phyloP scores from a whole-genome alignment of 192 early-diverging fungal genomes.

The Anaeromyces robustus region DNA sequence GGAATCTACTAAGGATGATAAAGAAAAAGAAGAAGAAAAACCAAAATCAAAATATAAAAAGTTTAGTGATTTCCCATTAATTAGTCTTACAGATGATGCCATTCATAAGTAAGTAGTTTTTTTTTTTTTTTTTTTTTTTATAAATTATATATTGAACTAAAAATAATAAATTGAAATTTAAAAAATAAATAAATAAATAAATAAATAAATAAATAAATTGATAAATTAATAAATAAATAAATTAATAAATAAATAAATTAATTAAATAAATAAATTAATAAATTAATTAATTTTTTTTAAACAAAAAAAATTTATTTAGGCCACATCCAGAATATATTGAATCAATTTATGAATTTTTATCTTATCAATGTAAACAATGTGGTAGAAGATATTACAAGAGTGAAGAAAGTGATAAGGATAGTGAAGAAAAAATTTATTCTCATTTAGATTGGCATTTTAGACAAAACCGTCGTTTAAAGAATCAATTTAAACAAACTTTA shows the following conservation, averaged over 20 bases:
- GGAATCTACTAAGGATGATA: no score
- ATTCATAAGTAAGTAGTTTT: slow-evolving; percentile 17
- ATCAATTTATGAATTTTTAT: slow-evolving; percentile 55
- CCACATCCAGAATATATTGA: slow-evolving; percentile 36
- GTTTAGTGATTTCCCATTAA: slow-evolving; percentile 4
- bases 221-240: no score
- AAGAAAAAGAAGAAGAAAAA: not conserved
- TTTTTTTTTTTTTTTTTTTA: not conserved
- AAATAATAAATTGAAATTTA: not conserved
- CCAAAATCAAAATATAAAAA: not conserved
- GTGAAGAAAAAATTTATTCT: slow-evolving; percentile 54
- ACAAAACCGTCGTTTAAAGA: slow-evolving; percentile 73
- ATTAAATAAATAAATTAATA: no score
- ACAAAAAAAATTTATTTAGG: slow-evolving; percentile 11
- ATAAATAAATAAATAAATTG: no score
- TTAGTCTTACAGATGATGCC: slow-evolving; percentile 29
- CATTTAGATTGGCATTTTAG: slow-evolving; percentile 96
- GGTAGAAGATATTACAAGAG: slow-evolving; percentile 57
- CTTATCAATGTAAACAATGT: slow-evolving; percentile 83
- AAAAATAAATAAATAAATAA: no score
- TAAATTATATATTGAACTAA: not conserved
- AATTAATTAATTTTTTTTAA: slow-evolving; percentile 2
- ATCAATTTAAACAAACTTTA: slow-evolving; percentile 64
- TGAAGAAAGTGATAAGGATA: slow-evolving; percentile 45
- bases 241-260: no score